Base-by-base conservation (phyloP, 192 early-diverging fungal genomes). In the Coemansia sp. region DNA sequence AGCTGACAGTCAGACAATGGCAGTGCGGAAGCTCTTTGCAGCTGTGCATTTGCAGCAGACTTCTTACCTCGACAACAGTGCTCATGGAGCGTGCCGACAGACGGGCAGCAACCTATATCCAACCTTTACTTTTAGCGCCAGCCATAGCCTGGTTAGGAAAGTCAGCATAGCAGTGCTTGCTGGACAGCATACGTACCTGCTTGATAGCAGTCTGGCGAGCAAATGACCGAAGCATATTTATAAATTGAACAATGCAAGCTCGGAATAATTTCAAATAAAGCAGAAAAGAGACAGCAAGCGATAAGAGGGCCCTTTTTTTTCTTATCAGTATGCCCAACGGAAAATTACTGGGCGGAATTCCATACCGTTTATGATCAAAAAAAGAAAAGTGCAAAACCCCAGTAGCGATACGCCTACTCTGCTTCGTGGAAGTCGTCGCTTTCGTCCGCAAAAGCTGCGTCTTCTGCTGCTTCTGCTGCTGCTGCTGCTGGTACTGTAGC, bases 401-500 rank as follows among this genome's bases (percentile, higher is more conserved):
- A 20, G 43, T 15, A 47, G 30, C 12, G 23, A 40, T 11, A 53
- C 11, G 39, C 6, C 20, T 40, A 40, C 21, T 45, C 30, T 3
- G 58, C 66, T 42, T 69, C 73, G 56, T 69, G 67, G 62, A 76
- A 69, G 42, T 76, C 62, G 45, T 69, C 66, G 14, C 54, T 62
- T 15, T 59, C 56, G 32, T 64, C 56, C 7, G 6, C 10, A 12
- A 26, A 4, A 26, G 23, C 23, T 26, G 23, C 23, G 23, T 26
- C 23, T 26, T 26, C 23, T 26, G 23, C 2, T 26, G 23, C 23
- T 26, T 1, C 23, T 26, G 23, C 2, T 4, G 4, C 23, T 8
- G 31, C n/a, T 26, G 23, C 23, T 26, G 23, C 23, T 26, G 23
- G 23, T 4, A 26, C 23, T 8, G 31, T 46, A 14, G 21, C 31